Percentiles rank a stretch among this genome's conserved stretches.
Conservation (phyloP, 495 filamentous ascomycete genomes). For the Aspergillus biplanus region DNA sequence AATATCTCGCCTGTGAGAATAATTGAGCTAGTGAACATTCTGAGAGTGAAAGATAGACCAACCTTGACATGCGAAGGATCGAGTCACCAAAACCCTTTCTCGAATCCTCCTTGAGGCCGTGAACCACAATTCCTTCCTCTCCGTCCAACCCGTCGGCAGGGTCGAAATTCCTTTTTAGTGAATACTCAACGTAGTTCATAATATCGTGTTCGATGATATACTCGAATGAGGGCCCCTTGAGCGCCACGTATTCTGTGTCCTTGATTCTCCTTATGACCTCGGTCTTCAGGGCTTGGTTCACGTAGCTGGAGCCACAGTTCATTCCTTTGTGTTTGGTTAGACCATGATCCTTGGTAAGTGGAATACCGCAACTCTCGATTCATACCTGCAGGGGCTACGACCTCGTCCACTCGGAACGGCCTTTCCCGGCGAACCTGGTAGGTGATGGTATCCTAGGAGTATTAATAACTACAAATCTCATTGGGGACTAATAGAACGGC, state of each 20-base stretch:
- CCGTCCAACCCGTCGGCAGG: background rate
- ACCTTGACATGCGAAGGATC: no score
- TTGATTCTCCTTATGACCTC: background rate
- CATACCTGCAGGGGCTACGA: background rate
- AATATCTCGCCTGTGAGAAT: background rate
- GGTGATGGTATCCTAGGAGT: background rate
- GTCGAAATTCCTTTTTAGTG: background rate
- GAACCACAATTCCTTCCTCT: background rate
- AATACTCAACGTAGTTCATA: background rate
- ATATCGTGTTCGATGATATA: conserved; percentile 1
- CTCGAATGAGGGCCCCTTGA: background rate
- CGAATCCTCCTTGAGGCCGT: no score
- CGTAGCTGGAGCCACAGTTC: conserved; percentile 1
- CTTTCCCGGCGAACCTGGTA: background rate
- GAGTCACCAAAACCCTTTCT: no score
- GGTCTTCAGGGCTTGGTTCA: background rate
- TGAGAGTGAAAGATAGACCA: no score
- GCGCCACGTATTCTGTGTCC: background rate
- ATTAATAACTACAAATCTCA: no score
- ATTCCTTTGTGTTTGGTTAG: background rate
- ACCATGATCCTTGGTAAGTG: no score
- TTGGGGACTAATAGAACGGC: background rate
- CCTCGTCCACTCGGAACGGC: background rate
- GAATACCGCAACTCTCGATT: background rate
- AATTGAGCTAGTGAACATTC: background rate